Conservation (phyloP, 179 eudicot species). For the Actinidia chinensis region DNA sequence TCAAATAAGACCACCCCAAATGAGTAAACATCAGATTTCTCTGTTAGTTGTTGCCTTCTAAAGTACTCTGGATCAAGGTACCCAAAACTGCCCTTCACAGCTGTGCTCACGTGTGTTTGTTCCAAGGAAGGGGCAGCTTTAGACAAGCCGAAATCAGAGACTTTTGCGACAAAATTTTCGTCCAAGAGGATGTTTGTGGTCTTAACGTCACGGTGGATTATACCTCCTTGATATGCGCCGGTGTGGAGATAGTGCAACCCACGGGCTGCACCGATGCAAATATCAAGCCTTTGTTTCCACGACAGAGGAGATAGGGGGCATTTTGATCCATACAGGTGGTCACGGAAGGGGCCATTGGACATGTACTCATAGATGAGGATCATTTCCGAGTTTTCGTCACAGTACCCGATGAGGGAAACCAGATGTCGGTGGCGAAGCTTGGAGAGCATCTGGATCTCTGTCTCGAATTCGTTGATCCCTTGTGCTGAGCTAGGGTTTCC, state of each 20-base stretch:
- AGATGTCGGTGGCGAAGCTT: conserved; percentile 86
- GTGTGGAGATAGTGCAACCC: conserved; percentile 96
- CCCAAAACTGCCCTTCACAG: conserved; percentile 90
- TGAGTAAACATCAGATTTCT: conserved; percentile 86
- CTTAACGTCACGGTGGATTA: conserved; percentile 87
- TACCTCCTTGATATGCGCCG: conserved; percentile 82
- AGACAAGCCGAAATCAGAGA: conserved; percentile 85
- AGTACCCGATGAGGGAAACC: conserved; percentile 84
- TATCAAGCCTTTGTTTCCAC: conserved; percentile 86
- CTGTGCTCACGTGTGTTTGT: conserved; percentile 90
- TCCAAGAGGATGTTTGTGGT: conserved; percentile 87
- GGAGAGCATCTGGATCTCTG: conserved; percentile 79
- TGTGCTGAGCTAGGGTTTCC: conserved; percentile 84
- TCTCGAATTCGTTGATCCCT: conserved; percentile 86
- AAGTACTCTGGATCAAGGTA: conserved; percentile 92
- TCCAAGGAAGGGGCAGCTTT: conserved; percentile 72
- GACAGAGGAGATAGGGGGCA: conserved; percentile 32
- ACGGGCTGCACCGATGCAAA: conserved; percentile 85
- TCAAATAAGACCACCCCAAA: conserved; percentile 88
- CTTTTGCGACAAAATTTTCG: conserved; percentile 74
- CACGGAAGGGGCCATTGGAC: conserved; percentile 86
- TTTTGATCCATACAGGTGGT: conserved; percentile 71
- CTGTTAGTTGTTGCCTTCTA: conserved; percentile 78
- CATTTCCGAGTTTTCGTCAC: conserved; percentile 82
- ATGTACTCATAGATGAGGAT: conserved; percentile 89